Evolutionary conservation across 1,284 basidiomycete species (phyloP).

Genomic region (Microbotryomycetes sp.): DNA sequence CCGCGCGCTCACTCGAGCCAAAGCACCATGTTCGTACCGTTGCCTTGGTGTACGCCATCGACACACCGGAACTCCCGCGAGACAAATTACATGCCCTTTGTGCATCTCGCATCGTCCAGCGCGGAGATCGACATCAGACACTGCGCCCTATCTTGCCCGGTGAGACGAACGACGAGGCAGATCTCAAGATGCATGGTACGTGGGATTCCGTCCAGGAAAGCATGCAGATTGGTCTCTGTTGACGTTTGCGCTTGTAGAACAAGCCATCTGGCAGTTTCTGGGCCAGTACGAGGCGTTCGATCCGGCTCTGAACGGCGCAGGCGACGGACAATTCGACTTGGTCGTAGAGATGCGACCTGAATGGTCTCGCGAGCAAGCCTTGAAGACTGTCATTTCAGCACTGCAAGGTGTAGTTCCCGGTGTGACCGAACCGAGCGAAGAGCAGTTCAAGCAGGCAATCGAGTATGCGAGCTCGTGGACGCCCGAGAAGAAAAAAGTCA

Average conservation of each 20-base stretch:
- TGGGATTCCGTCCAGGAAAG: too few relatives aligned
- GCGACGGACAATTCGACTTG: conserved; percentile 52
- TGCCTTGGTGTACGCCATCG: conserved; percentile 68
- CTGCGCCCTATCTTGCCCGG: conserved; percentile 52
- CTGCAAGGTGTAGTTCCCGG: conserved; percentile 31
- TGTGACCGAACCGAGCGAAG: conserved; percentile 51
- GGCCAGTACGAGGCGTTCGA: conserved; percentile 58
- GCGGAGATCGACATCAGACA: conserved; percentile 78
- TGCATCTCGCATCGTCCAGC: conserved; percentile 59
- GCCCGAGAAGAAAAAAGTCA: conserved; percentile 32
- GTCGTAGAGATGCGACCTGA: conserved; percentile 59
- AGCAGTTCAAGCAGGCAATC: conserved; percentile 56
- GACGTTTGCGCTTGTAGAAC: conserved; percentile 45
- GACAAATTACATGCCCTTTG: conserved; percentile 62
- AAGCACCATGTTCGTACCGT: conserved; percentile 58
- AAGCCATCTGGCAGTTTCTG: conserved; percentile 74
- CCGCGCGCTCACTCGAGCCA: conserved; percentile 27
- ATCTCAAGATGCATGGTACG: background rate
- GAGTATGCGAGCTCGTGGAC: conserved; percentile 51
- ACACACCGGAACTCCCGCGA: conserved; percentile 48
- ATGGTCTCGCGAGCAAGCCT: conserved; percentile 51
- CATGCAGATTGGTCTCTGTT: too few relatives aligned
- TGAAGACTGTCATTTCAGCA: conserved; percentile 51
- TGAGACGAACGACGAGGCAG: conserved; percentile 16
- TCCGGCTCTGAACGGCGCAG: conserved; percentile 38